Base-by-base conservation (phyloP, 768 basidiomycete species). In the Lactarius pseudohatsudake region DNA sequence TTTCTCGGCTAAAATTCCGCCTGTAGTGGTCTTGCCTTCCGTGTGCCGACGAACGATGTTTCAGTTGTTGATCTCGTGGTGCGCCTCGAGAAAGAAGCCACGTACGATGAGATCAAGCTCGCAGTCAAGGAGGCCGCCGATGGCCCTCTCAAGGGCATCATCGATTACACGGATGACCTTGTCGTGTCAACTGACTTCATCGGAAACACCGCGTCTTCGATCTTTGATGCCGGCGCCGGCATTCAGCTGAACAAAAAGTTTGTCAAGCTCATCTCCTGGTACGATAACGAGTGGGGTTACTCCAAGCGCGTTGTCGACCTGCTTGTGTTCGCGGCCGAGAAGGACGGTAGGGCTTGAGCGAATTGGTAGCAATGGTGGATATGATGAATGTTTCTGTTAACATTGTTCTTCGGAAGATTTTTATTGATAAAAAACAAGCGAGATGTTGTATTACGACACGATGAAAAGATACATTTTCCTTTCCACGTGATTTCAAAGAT, bases 11-110 rank as follows among this genome's bases (percentile, higher is more conserved):
- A 38, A 71, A 43, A 11, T 1, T 1, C 41, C 57, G 57, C 72
- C 20, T 36, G 7, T 72, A 92, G 91, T 65, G 92, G 96, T 79
- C 89, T 98, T 76, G 72, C 96, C 57, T 98, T 99, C 95, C 96
- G 96, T 81, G 90, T 98, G 66, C 96, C 96, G 71, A 96, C 93
- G 67, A 81, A 91, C 74, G 92, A 98, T 74, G 96, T 98, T 73
- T 98, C 96, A 72, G 96, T 98, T 73, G 96, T 98, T 76, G 96
- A 99, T 81, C 88, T 99, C 71, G 94, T 96, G 71, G 93, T 88
- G 72, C 93, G 96, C 74, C 82, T 92, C 73, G 90, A 93, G 81
- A 97, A 92, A 83, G 72, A 78, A 62, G 88, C 95, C 7, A 76
- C 85, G 30, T 99, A 98, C 81, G 92, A 94, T 3, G 82, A 92